Conservation (phyloP, 2,329 filamentous ascomycete genomes). For the Fusarium sp. region DNA sequence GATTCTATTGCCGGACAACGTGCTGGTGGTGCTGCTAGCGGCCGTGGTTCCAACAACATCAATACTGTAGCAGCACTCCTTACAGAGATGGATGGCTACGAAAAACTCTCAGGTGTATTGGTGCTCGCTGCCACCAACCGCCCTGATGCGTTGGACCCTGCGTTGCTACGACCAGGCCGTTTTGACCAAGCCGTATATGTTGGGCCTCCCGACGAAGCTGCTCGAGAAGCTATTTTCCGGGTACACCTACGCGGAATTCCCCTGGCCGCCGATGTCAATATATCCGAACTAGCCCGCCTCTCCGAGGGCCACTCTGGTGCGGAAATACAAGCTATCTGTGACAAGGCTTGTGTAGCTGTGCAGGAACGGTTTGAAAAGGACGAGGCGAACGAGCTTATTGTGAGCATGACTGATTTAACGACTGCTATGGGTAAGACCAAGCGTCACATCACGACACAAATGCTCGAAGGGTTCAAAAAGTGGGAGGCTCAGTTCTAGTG, state of each 20-base stretch:
- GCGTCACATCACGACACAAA: constrained; percentile 69
- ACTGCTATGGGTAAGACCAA: constrained; percentile 61
- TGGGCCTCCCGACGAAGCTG: constrained; percentile 79
- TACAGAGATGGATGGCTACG: constrained; percentile 96
- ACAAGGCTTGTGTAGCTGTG: constrained; percentile 59
- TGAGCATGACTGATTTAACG: constrained; percentile 59
- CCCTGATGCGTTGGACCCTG: constrained; percentile 86
- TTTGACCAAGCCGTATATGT: constrained; percentile 90
- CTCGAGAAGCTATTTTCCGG: constrained; percentile 80
- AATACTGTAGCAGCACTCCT: constrained; percentile 91
- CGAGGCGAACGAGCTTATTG: constrained; percentile 49
- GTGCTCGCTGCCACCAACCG: constrained; percentile 93
- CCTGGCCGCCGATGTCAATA: constrained; percentile 72
- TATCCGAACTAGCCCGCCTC: constrained; percentile 69
- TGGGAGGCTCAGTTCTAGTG: constrained; percentile 62
- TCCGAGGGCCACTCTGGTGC: constrained; percentile 88
- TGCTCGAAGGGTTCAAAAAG: constrained; percentile 69
- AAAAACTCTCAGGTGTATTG: constrained; percentile 83
- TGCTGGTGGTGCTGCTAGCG: constrained; percentile 56
- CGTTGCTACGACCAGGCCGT: constrained; percentile 85
- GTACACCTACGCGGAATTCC: constrained; percentile 74
- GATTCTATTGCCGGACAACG: constrained; percentile 80
- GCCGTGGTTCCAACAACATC: constrained; percentile 63
- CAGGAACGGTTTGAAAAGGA: constrained; percentile 53
- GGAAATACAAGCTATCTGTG: constrained; percentile 74